phyloP scores from a whole-genome alignment of 2,329 filamentous ascomycete species.

The Pseudocercospora cruenta region DNA sequence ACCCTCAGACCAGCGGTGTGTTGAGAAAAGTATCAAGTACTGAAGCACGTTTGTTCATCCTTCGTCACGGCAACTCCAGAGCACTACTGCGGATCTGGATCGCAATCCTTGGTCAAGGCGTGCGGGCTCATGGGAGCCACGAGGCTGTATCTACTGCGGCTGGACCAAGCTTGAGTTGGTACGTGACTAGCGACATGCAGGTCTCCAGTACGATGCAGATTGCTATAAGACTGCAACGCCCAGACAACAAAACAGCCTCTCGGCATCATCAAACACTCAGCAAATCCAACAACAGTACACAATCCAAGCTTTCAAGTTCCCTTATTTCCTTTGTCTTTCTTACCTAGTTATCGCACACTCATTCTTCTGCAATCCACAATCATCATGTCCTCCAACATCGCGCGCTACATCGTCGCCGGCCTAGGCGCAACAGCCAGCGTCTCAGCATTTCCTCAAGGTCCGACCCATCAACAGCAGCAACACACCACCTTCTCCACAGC shows the following conservation, averaged over 20 bases:
- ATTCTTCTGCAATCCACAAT: constrained; percentile 7
- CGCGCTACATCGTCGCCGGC: constrained; percentile 23
- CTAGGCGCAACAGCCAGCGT: constrained; percentile 22
- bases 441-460: constrained; percentile 17
- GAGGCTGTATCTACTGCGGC: constrained; percentile 1
- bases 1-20: too few species aligned
- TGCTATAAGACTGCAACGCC: background rate
- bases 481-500: background rate
- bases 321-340: constrained; percentile 16
- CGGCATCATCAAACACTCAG: background rate
- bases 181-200: background rate
- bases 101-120: background rate
- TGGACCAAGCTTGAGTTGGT: background rate
- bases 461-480: background rate
- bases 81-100: background rate
- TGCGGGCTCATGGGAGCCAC: background rate
- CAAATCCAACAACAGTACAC: background rate
- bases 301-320: background rate
- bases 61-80: background rate
- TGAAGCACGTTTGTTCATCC: constrained; percentile 1
- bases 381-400: constrained; percentile 19
- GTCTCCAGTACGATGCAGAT: background rate
- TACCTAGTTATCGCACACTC: constrained; percentile 10
- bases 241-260: background rate
- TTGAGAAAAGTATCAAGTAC: background rate